Base-by-base conservation (phyloP, 768 basidiomycete species). In the Albatrellus ellisii region DNA sequence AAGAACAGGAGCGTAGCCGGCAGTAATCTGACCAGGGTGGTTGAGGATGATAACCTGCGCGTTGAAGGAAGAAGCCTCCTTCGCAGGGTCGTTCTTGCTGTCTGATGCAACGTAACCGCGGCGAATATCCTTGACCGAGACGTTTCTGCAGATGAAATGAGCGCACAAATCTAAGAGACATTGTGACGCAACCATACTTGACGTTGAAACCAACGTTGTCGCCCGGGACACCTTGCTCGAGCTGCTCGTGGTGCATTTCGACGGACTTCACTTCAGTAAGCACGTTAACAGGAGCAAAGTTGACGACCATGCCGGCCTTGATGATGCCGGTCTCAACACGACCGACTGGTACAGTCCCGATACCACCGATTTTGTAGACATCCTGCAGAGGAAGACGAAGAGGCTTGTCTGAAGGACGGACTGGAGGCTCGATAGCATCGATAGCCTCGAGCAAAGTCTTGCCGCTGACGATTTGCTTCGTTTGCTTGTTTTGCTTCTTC, bases 361-460 rank as follows among this genome's bases (percentile, higher is more conserved):
- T 99, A 89, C 95, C 95, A 70, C 95, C 95, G 58, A 99, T 99
- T 78, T 99, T 99, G 89, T 99, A 98, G 61, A 99, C 95, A 78
- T 99, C 95, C 79, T 99, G 94, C 65, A 95, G 90, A 58, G 94
- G 91, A 54, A 99, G 92, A 69, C 95, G 92, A 72, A 99, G 95
- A 56, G 95, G 94, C 77, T 97, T 98, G 74, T 99, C 95, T 62
- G 85, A 82, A 50, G 95, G 95, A 66, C 95, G 89, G 53, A 70
- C 65, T 50, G 95, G 95, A 59, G 95, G 91, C 60, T 99, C 95
- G 59, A 99, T 99, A 64, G 92, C 91, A 59, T 99, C 95, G 56
- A 99, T 98, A 62, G 95, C 92, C 63, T 99, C 95, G 56, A 99
- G 89, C 51, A 99, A 85, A 59, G 95, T 99, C 78, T 94, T 95